Evolutionary conservation across 2,329 filamentous ascomycete species (phyloP).

Genomic region (Cladosporium colombiae): DNA sequence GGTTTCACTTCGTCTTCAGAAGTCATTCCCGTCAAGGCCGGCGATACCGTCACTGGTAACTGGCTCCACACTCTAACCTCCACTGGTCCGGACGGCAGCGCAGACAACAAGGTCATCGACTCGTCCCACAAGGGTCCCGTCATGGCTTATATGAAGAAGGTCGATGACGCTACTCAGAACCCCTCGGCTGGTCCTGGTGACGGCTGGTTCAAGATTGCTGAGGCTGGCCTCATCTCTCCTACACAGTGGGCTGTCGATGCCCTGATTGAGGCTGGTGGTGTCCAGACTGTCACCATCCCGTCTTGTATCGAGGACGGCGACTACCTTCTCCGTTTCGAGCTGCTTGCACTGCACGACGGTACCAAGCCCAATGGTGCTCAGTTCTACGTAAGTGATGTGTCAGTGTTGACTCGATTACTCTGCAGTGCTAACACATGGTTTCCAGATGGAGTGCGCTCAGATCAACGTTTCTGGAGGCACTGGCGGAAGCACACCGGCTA

Average conservation of each 20-base stretch:
- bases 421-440: neutral
- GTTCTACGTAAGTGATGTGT: slow-evolving; percentile 38
- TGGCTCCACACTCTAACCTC: slow-evolving; percentile 2
- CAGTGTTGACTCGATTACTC: neutral
- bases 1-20: neutral
- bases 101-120: slow-evolving; percentile 10
- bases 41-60: slow-evolving; percentile 1
- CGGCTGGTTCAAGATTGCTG: slow-evolving; percentile 56
- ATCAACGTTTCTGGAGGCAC: slow-evolving; percentile 24
- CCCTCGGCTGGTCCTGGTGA: slow-evolving; percentile 34
- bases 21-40: slow-evolving; percentile 1
- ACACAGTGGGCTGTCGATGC: slow-evolving; percentile 37
- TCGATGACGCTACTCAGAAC: slow-evolving; percentile 45
- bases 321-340: slow-evolving; percentile 58
- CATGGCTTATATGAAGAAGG: slow-evolving; percentile 28
- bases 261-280: slow-evolving; percentile 34
- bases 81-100: neutral
- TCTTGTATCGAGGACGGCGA: slow-evolving; percentile 54
- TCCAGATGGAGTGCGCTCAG: slow-evolving; percentile 26
- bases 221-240: slow-evolving; percentile 48
- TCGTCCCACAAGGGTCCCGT: slow-evolving; percentile 1
- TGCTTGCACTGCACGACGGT: slow-evolving; percentile 58
- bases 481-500: neutral
- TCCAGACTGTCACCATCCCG: slow-evolving; percentile 48
- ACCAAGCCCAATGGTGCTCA: slow-evolving; percentile 45